Conservation (phyloP, 352 stramenopile genomes). For the Phytophthora rubi region DNA sequence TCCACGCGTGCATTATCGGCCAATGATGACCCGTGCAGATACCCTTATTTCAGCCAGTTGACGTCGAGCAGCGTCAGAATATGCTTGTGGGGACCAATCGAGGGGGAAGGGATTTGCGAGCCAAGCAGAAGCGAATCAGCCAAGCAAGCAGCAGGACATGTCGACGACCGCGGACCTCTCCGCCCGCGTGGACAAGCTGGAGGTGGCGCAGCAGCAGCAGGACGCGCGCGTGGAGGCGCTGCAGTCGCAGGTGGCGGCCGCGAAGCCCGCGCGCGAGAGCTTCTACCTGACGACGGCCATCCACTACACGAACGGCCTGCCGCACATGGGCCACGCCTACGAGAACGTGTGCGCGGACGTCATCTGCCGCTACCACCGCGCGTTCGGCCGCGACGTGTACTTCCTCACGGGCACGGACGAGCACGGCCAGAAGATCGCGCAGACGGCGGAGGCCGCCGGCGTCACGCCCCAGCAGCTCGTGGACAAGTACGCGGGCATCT, state of each 20-base stretch:
- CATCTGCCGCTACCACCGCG: conserved; percentile 95
- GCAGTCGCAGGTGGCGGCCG: conserved; percentile 46
- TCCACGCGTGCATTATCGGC: neutral
- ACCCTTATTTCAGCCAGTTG: conserved; percentile 25
- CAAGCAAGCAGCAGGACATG: conserved; percentile 22
- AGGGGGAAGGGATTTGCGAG: conserved; percentile 15
- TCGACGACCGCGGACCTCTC: conserved; percentile 42
- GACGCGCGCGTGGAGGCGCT: conserved; percentile 36
- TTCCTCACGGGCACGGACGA: conserved; percentile 96
- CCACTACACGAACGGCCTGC: conserved; percentile 97
- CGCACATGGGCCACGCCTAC: conserved; percentile 99
- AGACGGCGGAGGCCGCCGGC: conserved; percentile 93
- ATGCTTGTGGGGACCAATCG: conserved; percentile 27
- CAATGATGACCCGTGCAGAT: neutral
- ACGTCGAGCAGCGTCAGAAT: conserved; percentile 6
- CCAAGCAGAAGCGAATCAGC: conserved; percentile 32
- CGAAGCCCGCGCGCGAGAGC: conserved; percentile 52
- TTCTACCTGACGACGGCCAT: conserved; percentile 99
- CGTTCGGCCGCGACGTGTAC: conserved; percentile 83
- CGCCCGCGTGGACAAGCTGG: conserved; percentile 50
- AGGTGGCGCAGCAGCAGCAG: conserved; percentile 54
- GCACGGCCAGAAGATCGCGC: conserved; percentile 99
- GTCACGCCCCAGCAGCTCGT: conserved; percentile 95
- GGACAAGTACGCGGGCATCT: conserved; percentile 93
- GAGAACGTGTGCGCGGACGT: conserved; percentile 97